Evolutionary conservation across 1,284 basidiomycete genomes (phyloP).

Genomic region (Cryptococcus hybrid): DNA sequence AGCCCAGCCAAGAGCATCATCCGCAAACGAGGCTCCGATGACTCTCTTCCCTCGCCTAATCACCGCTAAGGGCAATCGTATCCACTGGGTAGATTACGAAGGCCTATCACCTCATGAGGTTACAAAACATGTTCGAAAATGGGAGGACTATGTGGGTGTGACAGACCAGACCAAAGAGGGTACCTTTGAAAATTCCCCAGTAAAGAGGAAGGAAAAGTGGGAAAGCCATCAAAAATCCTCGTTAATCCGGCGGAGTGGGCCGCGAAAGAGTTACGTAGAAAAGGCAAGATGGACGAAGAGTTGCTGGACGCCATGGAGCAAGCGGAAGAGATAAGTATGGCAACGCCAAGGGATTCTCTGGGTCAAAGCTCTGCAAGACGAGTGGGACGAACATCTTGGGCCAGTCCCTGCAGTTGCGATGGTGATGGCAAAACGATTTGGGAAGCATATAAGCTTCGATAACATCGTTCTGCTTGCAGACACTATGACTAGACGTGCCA

Average conservation of each 20-base stretch:
- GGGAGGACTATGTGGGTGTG: conserved; percentile 6
- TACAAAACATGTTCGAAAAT: conserved; percentile 11
- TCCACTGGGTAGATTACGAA: conserved; percentile 11
- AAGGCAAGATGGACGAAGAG: neutral
- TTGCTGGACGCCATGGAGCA: conserved; percentile 8
- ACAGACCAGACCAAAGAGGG: conserved; percentile 3
- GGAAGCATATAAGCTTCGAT: neutral
- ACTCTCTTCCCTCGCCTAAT: conserved; percentile 10
- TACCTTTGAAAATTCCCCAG: too few species aligned
- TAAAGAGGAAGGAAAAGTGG: neutral
- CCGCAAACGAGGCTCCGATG: conserved; percentile 6
- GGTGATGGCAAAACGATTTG: conserved; percentile 5
- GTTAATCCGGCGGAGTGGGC: neutral
- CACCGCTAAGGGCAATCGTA: neutral
- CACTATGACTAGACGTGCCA: conserved; percentile 1
- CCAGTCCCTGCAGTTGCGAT: conserved; percentile 8
- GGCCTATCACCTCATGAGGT: conserved; percentile 7
- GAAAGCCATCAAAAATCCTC: neutral
- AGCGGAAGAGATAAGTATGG: conserved; percentile 9
- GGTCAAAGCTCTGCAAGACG: conserved; percentile 9
- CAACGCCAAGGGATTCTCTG: neutral
- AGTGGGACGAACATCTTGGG: conserved; percentile 13
- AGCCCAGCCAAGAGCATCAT: neutral
- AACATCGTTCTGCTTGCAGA: conserved; percentile 1
- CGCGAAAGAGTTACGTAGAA: neutral